A percentile compares a stretch with the other conserved stretches of the same genome.
These are phyloP conservation scores for Verruconis gallopava DNA, from an alignment of 2,329 filamentous ascomycete species.

Conservation along the genomic window DNA sequence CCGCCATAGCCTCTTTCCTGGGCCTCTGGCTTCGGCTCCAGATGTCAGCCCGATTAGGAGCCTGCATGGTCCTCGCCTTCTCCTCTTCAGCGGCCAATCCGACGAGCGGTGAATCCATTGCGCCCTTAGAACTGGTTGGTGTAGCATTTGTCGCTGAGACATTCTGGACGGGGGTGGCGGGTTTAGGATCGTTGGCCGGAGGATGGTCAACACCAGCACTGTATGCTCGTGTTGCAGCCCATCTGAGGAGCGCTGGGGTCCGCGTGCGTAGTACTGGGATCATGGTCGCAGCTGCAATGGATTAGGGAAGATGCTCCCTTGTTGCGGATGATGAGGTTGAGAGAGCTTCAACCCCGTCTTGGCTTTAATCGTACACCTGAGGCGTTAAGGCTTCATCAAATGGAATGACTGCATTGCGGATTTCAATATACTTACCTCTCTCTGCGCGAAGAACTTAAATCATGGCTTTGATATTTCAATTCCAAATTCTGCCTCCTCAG, in stretches of 20 bases:
- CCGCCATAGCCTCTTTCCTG: conserved; percentile 73
- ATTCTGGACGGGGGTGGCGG: conserved; percentile 32
- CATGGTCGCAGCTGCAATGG: conserved; percentile 4
- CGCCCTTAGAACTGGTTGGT: conserved; percentile 37
- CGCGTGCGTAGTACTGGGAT: conserved; percentile 1
- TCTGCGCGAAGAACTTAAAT: no score
- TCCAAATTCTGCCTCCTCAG: no score
- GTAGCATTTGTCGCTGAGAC: conserved; percentile 50
- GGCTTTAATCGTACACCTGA: no score
- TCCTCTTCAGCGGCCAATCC: conserved; percentile 44
- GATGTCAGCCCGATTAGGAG: conserved; percentile 67
- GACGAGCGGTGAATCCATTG: conserved; percentile 40
- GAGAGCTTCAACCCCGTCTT: no score
- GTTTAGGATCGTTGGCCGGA: conserved; percentile 51
- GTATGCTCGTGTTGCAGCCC: conserved; percentile 5
- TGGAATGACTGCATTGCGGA: no score
- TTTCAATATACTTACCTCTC: no score
- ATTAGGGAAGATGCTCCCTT: no score
- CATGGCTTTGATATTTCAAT: no score
- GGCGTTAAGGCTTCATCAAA: no score
- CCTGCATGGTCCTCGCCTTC: conserved; percentile 52
- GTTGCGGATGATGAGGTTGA: no score
- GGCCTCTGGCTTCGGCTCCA: conserved; percentile 84
- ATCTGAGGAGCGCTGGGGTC: background rate
- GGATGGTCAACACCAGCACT: conserved; percentile 49